Base-by-base conservation (phyloP, 2,329 filamentous ascomycete genomes). In the Aspergillus udagawae region DNA sequence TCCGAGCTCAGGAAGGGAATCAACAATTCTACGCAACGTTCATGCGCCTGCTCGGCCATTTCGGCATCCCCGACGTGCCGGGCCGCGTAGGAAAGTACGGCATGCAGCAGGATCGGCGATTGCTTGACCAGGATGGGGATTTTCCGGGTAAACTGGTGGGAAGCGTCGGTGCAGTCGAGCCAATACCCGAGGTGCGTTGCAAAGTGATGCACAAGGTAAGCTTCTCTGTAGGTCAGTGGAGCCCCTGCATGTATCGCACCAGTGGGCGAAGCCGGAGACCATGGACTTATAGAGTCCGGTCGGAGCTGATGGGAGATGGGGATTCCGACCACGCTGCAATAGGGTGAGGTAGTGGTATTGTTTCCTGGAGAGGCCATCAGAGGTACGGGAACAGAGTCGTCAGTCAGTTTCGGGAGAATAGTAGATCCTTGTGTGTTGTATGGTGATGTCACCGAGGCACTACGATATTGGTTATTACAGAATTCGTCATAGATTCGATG, bases 81-180 rank as follows among this genome's bases (percentile, higher is more conserved):
- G n/a, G 56, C 52, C 49, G 56, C 41, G 23, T 58, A 58, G 14
- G 56, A 58, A 49, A 58, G 52, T 21, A 58, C 56, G 10, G 56
- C 56, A 55, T 58, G 42, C 23, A 58, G 56, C 49, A 58, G 41
- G 42, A 55, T 55, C 29, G 56, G 52, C 42, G 56, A 58, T 51
- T 54, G 35, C 48, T 58, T 54, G 23, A 58, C 56, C 52, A 58
- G 52, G 21, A 52, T 41, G 52, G 56, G 56, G 9, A 55, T 55
- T 44, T 58, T 58, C 28, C 52, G 56, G 21, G 52, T 58, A 44
- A 58, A 58, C 52, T 58, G 56, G n/a, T 52, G 56, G 23, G 56
- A 55, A n/a, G 56, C 56, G 12, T 58, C 56, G 32, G 56, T 58
- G 42, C 56, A 58, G 52, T 58, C 56, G n/a, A 58, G 56, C 56